Evolutionary conservation across 805 yeast species (phyloP).

Genomic region (Grigorovia jiainica): DNA sequence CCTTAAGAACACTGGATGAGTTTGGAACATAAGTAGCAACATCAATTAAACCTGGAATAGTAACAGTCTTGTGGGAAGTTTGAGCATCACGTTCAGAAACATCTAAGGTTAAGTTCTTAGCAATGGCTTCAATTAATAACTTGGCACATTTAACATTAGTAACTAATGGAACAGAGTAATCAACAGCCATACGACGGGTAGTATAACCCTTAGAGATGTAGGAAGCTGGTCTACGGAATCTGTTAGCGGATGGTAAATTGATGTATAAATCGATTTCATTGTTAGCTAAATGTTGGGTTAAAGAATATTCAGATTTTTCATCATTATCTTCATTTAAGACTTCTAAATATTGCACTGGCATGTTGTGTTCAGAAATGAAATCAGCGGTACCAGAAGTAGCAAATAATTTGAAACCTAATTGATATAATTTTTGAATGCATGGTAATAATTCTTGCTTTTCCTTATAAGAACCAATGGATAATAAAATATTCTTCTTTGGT

Average conservation of each 20-base stretch:
- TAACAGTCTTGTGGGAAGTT: constrained; percentile 74
- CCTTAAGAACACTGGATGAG: constrained; percentile 35
- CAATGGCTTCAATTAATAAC: constrained; percentile 85
- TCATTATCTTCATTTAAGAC: constrained; percentile 65
- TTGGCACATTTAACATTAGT: constrained; percentile 98
- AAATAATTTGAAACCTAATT: constrained; percentile 80
- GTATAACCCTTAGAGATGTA: constrained; percentile 95
- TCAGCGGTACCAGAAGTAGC: constrained; percentile 99
- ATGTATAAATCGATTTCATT: constrained; percentile 93
- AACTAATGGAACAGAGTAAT: constrained; percentile 92
- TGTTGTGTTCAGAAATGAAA: constrained; percentile 87
- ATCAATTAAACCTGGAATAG: constrained; percentile 81
- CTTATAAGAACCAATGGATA: constrained; percentile 93
- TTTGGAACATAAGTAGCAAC: constrained; percentile 72
- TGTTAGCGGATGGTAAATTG: constrained; percentile 91
- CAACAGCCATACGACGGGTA: constrained; percentile 99
- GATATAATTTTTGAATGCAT: constrained; percentile 66
- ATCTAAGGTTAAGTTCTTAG: constrained; percentile 56
- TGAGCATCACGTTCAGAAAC: constrained; percentile 78
- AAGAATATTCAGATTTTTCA: constrained; percentile 87
- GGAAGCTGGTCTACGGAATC: constrained; percentile 97
- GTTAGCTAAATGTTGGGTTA: constrained; percentile 93
- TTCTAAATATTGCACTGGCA: constrained; percentile 93
- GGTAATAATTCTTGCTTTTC: constrained; percentile 93
- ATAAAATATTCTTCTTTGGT: constrained; percentile 88